phyloP scores from a whole-genome alignment of 2,329 filamentous ascomycete species.

The Fusarium sp. region DNA sequence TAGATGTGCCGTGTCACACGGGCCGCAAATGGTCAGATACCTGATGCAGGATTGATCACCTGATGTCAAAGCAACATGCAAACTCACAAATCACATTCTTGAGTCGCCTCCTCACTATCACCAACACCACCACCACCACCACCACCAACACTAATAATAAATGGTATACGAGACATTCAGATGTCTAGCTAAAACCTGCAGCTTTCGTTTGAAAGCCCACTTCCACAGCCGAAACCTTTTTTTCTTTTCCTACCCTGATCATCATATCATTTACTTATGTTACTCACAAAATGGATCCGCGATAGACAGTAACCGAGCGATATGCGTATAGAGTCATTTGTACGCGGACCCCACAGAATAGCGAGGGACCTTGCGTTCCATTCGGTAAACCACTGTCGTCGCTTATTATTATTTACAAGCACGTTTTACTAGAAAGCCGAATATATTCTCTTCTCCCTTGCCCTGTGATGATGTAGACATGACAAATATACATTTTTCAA shows the following conservation, averaged over 20 bases:
- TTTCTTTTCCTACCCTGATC: background rate
- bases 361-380: background rate
- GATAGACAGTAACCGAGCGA: background rate
- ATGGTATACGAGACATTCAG: background rate
- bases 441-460: no score
- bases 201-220: no score
- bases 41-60: background rate
- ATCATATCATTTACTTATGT: no score
- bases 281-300: no score
- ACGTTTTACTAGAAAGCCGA: no score
- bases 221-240: no score
- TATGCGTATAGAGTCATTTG: background rate
- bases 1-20: background rate
- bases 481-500: no score
- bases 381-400: background rate
- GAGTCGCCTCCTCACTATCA: background rate
- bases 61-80: conserved; percentile 7
- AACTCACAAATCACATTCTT: background rate
- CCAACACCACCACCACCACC: background rate
- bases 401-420: background rate
- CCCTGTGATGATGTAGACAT: no score
- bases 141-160: no score
- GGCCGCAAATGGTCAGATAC: background rate
- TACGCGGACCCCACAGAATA: background rate
- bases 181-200: background rate